Conservation (phyloP, 1,284 basidiomycete genomes). For the Cerrena zonata region DNA sequence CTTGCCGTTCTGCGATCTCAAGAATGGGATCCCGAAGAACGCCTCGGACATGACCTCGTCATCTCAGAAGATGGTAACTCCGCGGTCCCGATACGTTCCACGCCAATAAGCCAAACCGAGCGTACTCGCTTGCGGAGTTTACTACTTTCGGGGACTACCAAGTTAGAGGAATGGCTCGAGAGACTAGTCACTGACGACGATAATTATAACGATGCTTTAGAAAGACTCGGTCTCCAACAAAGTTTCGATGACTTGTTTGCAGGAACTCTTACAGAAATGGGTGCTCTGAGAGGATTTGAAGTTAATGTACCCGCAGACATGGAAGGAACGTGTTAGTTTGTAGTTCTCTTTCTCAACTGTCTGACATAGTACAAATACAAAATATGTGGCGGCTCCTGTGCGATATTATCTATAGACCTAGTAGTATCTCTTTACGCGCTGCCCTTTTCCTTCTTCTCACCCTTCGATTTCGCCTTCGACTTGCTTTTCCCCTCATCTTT, state of each 20-base stretch:
- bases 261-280: conserved; percentile 52
- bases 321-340: conserved; percentile 22
- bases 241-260: conserved; percentile 59
- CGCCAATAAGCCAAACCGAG: conserved; percentile 61
- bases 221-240: conserved; percentile 49
- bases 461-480: conserved; percentile 2
- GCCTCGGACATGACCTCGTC: conserved; percentile 42
- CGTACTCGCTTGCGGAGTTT: conserved; percentile 59
- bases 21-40: conserved; percentile 52
- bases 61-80: conserved; percentile 23
- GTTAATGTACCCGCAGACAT: conserved; percentile 24
- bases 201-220: conserved; percentile 26
- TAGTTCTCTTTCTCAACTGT: too few relatives aligned
- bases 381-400: too few relatives aligned
- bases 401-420: too few relatives aligned
- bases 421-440: neutral
- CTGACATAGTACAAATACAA: neutral
- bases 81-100: conserved; percentile 26
- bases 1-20: conserved; percentile 53
- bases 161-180: conserved; percentile 64
- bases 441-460: neutral
- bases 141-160: conserved; percentile 50
- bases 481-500: conserved; percentile 1
- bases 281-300: conserved; percentile 28
- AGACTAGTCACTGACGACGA: conserved; percentile 17